These are phyloP conservation scores for Silene noctiflora DNA, from an alignment of 179 eudicot species.

Conservation along the genomic window DNA sequence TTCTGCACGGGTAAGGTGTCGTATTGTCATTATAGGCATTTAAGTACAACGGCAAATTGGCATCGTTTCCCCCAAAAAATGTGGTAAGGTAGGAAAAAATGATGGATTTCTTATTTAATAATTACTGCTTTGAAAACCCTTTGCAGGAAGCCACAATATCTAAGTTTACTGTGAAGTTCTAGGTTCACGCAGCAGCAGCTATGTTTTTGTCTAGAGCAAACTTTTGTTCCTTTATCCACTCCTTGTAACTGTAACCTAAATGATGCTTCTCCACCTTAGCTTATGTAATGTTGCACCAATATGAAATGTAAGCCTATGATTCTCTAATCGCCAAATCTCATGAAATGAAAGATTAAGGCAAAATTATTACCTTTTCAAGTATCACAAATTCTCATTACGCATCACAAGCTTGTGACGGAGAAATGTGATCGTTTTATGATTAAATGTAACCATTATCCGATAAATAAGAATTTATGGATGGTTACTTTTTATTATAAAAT, in stretches of 20 bases:
- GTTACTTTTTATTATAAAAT: too few relatives aligned
- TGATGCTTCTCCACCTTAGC: slow-evolving; percentile 18
- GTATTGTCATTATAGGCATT: background rate
- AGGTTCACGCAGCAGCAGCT: slow-evolving; percentile 5
- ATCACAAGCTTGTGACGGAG: too few relatives aligned
- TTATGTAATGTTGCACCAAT: slow-evolving; percentile 24
- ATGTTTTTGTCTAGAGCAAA: slow-evolving; percentile 17
- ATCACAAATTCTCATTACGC: too few relatives aligned
- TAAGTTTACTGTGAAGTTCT: slow-evolving; percentile 20
- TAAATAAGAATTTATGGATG: too few relatives aligned
- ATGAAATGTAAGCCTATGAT: slow-evolving; percentile 14
- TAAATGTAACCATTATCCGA: too few relatives aligned
- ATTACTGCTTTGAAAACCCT: slow-evolving; percentile 11
- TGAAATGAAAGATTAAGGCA: background rate
- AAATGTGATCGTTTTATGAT: too few relatives aligned
- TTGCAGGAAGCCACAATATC: slow-evolving; percentile 27
- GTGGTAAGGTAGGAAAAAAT: background rate
- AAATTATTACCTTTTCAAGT: background rate
- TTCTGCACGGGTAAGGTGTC: background rate
- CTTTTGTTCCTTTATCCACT: slow-evolving; percentile 21
- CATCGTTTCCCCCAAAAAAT: background rate
- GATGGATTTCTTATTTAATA: slow-evolving; percentile 2
- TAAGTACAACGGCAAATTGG: background rate
- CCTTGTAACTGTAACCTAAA: slow-evolving; percentile 21
- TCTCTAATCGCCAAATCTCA: slow-evolving; percentile 6